These are phyloP conservation scores for Prillingera fragicola DNA, from an alignment of 1,284 basidiomycete species.

Conservation along the genomic window DNA sequence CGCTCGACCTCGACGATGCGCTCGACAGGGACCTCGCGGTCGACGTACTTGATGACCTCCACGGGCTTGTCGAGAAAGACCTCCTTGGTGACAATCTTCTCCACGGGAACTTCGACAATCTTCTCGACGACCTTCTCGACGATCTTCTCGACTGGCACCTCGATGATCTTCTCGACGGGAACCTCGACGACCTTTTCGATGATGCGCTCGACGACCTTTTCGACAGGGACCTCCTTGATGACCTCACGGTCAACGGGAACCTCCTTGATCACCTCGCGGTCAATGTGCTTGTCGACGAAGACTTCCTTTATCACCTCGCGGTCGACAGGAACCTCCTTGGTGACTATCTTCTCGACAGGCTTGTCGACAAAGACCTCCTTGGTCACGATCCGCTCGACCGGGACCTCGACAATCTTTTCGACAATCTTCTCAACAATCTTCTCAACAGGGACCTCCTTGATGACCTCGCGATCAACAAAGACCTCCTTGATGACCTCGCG, in stretches of 20 bases:
- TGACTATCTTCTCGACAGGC: constrained; percentile 32
- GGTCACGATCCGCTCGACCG: constrained; percentile 34
- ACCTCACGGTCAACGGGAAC: constrained; percentile 43
- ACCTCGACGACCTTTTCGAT: constrained; percentile 34
- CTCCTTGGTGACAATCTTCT: constrained; percentile 34
- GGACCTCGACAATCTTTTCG: constrained; percentile 35
- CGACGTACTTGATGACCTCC: constrained; percentile 44
- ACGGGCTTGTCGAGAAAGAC: constrained; percentile 26
- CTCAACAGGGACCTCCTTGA: constrained; percentile 42
- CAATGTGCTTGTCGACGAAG: constrained; percentile 30
- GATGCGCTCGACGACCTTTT: constrained; percentile 30
- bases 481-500: constrained; percentile 14
- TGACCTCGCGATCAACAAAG: constrained; percentile 26
- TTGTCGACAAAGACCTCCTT: constrained; percentile 18
- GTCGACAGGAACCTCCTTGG: constrained; percentile 23
- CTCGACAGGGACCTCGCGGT: constrained; percentile 31
- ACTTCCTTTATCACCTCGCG: constrained; percentile 20
- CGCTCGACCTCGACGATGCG: constrained; percentile 28
- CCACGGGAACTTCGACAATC: constrained; percentile 43
- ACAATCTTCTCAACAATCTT: constrained; percentile 24
- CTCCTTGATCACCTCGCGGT: constrained; percentile 27
- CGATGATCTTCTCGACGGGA: constrained; percentile 44
- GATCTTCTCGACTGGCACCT: constrained; percentile 24
- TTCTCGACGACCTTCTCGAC: constrained; percentile 45
- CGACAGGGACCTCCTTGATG: constrained; percentile 32